These are phyloP conservation scores for Plasmodium vinckei DNA, from an alignment of 169 alveolate species.

Conservation along the genomic window DNA sequence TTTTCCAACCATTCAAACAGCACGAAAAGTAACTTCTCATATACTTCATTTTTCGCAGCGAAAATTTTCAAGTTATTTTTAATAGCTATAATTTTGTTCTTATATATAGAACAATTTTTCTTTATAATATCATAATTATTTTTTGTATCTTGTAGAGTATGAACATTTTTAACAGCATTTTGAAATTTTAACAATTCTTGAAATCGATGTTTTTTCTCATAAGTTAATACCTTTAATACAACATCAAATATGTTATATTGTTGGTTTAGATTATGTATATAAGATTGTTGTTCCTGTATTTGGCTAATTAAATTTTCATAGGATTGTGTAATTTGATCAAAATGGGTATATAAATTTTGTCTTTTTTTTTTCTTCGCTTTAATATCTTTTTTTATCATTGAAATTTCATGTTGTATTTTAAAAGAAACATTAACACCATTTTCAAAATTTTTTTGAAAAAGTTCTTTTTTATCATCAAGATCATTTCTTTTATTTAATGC, in stretches of 20 bases:
- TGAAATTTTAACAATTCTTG: constrained; percentile 75
- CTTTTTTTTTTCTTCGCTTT: constrained; percentile 20
- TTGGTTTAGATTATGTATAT: constrained; percentile 11
- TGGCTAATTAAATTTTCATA: constrained; percentile 25
- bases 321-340: constrained; percentile 20
- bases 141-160: constrained; percentile 15
- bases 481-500: constrained; percentile 75
- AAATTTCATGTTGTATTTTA: constrained; percentile 73
- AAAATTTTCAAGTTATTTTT: constrained; percentile 15
- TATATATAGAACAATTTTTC: constrained; percentile 47
- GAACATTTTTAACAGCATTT: constrained; percentile 48
- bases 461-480: constrained; percentile 65
- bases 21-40: constrained; percentile 12
- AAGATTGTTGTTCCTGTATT: constrained; percentile 11
- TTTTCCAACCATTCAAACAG: constrained; percentile 51
- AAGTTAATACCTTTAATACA: constrained; percentile 17
- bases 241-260: constrained; percentile 28
- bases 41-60: constrained; percentile 19
- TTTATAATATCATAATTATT: constrained; percentile 13
- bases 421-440: constrained; percentile 69
- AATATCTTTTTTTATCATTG: constrained; percentile 48
- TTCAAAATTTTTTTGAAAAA: constrained; percentile 64
- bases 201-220: constrained; percentile 69
- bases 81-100: constrained; percentile 26
- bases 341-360: constrained; percentile 6